Percentiles rank a stretch among this genome's conserved stretches.
These are phyloP conservation scores for Ceratocystiopsis brevicomis DNA, from an alignment of 2,329 filamentous ascomycete species.

Conservation along the genomic window DNA sequence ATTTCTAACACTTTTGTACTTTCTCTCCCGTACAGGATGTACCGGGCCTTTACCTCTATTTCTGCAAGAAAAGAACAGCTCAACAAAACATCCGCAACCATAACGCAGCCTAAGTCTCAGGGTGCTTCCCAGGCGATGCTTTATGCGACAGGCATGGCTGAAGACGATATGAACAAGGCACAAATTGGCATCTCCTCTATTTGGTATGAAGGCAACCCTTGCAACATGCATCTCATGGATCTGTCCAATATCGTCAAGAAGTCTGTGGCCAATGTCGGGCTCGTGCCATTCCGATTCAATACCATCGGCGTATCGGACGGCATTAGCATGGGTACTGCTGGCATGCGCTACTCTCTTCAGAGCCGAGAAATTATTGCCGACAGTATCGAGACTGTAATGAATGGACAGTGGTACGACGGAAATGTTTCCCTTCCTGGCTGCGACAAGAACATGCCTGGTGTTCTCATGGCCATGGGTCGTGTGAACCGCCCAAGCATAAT, in stretches of 20 bases:
- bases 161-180: constrained; percentile 83
- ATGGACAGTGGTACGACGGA: constrained; percentile 94
- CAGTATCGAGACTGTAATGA: constrained; percentile 97
- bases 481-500: constrained; percentile 89
- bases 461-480: constrained; percentile 82
- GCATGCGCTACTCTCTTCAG: constrained; percentile 75
- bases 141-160: constrained; percentile 77
- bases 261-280: constrained; percentile 46
- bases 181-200: constrained; percentile 96
- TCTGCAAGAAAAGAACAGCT: constrained; percentile 22
- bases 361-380: constrained; percentile 94
- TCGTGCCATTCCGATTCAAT: constrained; percentile 95
- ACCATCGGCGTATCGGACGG: constrained; percentile 94
- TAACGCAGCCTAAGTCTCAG: constrained; percentile 96
- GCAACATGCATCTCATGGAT: constrained; percentile 96
- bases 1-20: neutral
- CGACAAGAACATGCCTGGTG: constrained; percentile 98
- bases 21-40: neutral
- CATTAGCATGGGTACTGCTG: constrained; percentile 94
- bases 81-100: constrained; percentile 67
- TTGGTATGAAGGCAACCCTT: constrained; percentile 96
- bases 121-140: constrained; percentile 98
- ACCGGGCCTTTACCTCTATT: too few relatives aligned
- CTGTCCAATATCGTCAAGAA: constrained; percentile 57
- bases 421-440: constrained; percentile 95